Conservation (phyloP, 208 protist genomes). For the Trypanosomatidae sp. region DNA sequence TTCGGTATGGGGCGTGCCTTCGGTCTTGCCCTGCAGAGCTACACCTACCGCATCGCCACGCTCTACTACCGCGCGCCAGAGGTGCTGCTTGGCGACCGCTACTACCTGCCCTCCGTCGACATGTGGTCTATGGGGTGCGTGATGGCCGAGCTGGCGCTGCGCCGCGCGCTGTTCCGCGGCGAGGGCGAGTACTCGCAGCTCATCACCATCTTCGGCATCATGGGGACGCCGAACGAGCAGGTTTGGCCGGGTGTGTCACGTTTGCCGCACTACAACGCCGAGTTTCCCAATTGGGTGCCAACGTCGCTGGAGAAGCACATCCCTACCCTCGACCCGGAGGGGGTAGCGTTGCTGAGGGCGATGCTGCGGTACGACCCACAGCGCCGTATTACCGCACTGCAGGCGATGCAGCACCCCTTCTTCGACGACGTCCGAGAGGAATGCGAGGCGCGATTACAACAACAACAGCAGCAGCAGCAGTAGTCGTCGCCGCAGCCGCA, state of each 20-base stretch:
- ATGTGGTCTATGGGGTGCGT: slow-evolving; percentile 95
- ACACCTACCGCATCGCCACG: slow-evolving; percentile 93
- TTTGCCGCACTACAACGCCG: slow-evolving; percentile 69
- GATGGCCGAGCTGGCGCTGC: slow-evolving; percentile 93
- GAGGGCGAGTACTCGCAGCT: slow-evolving; percentile 91
- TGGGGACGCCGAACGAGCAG: slow-evolving; percentile 93
- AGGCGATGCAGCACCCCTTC: slow-evolving; percentile 77
- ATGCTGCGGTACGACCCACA: slow-evolving; percentile 76
- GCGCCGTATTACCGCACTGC: slow-evolving; percentile 63
- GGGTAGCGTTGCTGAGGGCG: slow-evolving; percentile 56
- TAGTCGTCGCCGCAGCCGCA: neutral
- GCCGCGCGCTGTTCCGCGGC: slow-evolving; percentile 81
- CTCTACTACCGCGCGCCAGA: slow-evolving; percentile 95
- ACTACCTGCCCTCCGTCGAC: slow-evolving; percentile 91
- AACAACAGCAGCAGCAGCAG: slow-evolving; percentile 20
- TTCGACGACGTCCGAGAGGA: slow-evolving; percentile 78
- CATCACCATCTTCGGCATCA: slow-evolving; percentile 85
- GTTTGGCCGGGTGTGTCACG: slow-evolving; percentile 73
- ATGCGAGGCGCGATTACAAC: slow-evolving; percentile 37
- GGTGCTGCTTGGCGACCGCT: slow-evolving; percentile 85
- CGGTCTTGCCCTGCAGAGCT: slow-evolving; percentile 79
- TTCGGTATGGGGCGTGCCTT: slow-evolving; percentile 91
- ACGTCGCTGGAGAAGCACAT: slow-evolving; percentile 40
- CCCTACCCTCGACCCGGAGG: slow-evolving; percentile 54
- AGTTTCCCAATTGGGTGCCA: slow-evolving; percentile 62